Conservation (phyloP, 306 rosid species). For the Hippophae tibetana region DNA sequence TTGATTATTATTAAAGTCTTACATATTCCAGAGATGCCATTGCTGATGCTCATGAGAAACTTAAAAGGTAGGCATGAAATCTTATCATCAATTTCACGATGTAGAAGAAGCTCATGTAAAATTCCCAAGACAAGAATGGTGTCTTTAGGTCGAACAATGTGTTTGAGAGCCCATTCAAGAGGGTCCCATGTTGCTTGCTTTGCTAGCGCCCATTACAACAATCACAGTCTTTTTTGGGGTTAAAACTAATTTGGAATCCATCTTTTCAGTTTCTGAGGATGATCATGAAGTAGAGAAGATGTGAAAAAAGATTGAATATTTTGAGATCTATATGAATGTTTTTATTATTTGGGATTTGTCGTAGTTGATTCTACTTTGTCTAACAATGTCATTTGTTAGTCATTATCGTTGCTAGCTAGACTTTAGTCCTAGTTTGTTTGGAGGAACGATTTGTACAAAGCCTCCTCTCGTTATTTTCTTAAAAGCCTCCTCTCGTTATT, state of each 20-base stretch:
- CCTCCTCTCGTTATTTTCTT: too few relatives aligned
- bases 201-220: conserved; percentile 14
- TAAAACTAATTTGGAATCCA: background rate
- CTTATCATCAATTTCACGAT: background rate
- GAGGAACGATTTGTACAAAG: too few relatives aligned
- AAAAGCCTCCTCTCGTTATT: too few relatives aligned
- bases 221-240: conserved; percentile 12
- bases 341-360: too few relatives aligned
- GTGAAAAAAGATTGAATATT: too few relatives aligned
- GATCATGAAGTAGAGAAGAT: too few relatives aligned
- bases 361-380: too few relatives aligned
- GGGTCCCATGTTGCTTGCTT: conserved; percentile 11
- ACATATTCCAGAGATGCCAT: background rate
- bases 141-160: conserved; percentile 11
- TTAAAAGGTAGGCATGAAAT: conserved; percentile 20
- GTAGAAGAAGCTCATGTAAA: background rate
- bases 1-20: background rate
- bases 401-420: too few relatives aligned
- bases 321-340: too few relatives aligned
- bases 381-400: too few relatives aligned
- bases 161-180: conserved; percentile 19
- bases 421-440: too few relatives aligned
- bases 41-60: background rate
- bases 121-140: conserved; percentile 21
- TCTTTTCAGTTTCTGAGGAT: too few relatives aligned